Evolutionary conservation across 2,329 filamentous ascomycete genomes (phyloP).

Genomic region (Didymella pinodella): DNA sequence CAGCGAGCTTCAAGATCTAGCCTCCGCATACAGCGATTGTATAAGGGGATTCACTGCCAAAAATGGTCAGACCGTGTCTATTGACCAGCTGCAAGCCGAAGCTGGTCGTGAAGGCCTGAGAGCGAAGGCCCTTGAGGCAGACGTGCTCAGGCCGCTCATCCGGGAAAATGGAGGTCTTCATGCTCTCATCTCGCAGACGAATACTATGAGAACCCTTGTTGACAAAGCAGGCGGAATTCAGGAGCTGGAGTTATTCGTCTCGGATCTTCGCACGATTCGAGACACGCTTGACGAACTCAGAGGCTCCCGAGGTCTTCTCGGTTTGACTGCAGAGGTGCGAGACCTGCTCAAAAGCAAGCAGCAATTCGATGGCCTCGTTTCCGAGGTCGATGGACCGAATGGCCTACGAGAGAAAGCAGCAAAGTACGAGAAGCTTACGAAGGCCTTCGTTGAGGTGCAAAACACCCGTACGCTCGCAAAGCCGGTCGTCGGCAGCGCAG

Average conservation of each 20-base stretch:
- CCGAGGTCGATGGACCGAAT: slow-evolving; percentile 3
- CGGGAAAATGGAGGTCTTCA: slow-evolving; percentile 27
- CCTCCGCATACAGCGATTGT: slow-evolving; percentile 21
- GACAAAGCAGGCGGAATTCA: slow-evolving; percentile 20
- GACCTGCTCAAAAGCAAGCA: slow-evolving; percentile 15
- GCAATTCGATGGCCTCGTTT: slow-evolving; percentile 2
- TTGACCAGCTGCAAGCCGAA: slow-evolving; percentile 27
- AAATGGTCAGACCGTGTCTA: slow-evolving; percentile 7
- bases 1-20: slow-evolving; percentile 20
- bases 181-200: slow-evolving; percentile 18
- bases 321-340: slow-evolving; percentile 19
- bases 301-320: slow-evolving; percentile 18
- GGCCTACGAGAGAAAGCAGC: slow-evolving; percentile 19
- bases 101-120: slow-evolving; percentile 26
- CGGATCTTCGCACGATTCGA: slow-evolving; percentile 19
- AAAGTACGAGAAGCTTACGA: slow-evolving; percentile 25
- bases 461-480: neutral
- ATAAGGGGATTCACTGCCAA: slow-evolving; percentile 19
- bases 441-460: slow-evolving; percentile 18
- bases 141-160: slow-evolving; percentile 25
- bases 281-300: slow-evolving; percentile 20
- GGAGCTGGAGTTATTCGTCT: slow-evolving; percentile 25
- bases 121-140: slow-evolving; percentile 28
- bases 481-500: neutral
- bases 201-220: slow-evolving; percentile 20